Evolutionary conservation across 768 basidiomycete species (phyloP), one percentile per base, ranked within the genome.

Genomic region (Naganishia vishniacii): DNA sequence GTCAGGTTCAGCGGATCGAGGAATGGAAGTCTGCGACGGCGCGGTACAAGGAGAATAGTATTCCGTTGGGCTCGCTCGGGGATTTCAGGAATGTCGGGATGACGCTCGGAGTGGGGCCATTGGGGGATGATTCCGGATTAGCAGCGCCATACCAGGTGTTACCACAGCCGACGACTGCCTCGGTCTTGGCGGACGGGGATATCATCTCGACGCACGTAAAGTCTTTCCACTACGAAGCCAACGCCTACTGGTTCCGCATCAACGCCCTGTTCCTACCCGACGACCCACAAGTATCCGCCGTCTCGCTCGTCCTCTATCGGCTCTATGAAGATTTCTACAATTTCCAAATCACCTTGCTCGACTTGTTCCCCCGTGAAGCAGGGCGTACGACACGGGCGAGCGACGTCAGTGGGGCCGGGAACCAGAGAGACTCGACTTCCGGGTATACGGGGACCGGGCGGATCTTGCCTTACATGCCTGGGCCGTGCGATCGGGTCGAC

Each of bases 271-370:
- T 86, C 79, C 88, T 93, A 69, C 91, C 93, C 0, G 91, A 88
- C 70, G 82, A 82, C 65, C 80, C 81, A 9, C 47, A 70, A 2
- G 69, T 72, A 13, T 69, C 72, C 8, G 79, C 83, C 18, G 85
- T 83, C 48, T 82, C 83, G 60, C 85, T 98, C 62, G 85, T 91
- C 68, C 82, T 98, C 46, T 99, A 94, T 80, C 84, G 95, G 56
- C 86, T 89, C 26, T 99, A 99, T 81, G 89, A 93, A 71, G 94
- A 99, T 77, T 99, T 99, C 77, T 97, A 94, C 79, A 89, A 93
- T 71, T 97, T 97, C 78, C 95, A 99, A 73, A 88, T 95, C 62
- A 81, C 84, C 4, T 83, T 99, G 25, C 84, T 98, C 66, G 84
- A 91, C 48, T 81, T 83, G 0, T 97, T 93, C 78, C 92, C 93